Conservation (phyloP, 768 basidiomycete species). For the Lactarius tabidus region DNA sequence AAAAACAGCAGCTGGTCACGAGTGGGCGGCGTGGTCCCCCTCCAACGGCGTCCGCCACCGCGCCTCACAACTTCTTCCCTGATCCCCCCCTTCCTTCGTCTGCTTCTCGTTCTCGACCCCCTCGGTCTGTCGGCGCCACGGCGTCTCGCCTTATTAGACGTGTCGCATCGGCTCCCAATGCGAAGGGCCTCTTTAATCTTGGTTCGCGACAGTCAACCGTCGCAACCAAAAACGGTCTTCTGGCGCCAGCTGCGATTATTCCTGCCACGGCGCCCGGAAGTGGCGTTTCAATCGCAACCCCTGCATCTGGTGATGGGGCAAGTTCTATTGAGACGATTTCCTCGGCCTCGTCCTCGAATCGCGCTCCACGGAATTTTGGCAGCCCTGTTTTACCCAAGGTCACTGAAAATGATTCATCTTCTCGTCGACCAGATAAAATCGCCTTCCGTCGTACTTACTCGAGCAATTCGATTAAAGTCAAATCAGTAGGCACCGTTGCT, state of each 20-base stretch:
- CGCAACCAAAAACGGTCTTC: slow-evolving; percentile 71
- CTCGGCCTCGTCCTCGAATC: slow-evolving; percentile 65
- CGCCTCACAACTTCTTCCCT: slow-evolving; percentile 47
- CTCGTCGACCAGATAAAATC: slow-evolving; percentile 53
- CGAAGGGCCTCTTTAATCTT: slow-evolving; percentile 80
- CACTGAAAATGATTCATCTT: slow-evolving; percentile 37
- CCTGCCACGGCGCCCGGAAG: slow-evolving; percentile 52
- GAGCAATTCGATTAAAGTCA: slow-evolving; percentile 94
- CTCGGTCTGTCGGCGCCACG: slow-evolving; percentile 64
- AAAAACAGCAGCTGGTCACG: slow-evolving; percentile 32
- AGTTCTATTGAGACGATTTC: slow-evolving; percentile 77
- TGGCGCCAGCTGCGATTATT: slow-evolving; percentile 62
- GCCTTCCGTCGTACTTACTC: slow-evolving; percentile 94
- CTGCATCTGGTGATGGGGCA: slow-evolving; percentile 40
- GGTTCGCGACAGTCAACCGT: slow-evolving; percentile 47
- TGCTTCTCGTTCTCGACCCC: slow-evolving; percentile 47
- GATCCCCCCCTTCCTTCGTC: slow-evolving; percentile 33
- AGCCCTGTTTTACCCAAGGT: slow-evolving; percentile 38
- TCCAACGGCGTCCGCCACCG: slow-evolving; percentile 38
- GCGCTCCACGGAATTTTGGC: slow-evolving; percentile 34
- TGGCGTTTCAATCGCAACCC: slow-evolving; percentile 44
- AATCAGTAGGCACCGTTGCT: slow-evolving; percentile 53
- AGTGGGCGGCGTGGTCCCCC: slow-evolving; percentile 35
- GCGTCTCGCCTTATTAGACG: slow-evolving; percentile 90
- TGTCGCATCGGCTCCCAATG: slow-evolving; percentile 95